Evolutionary conservation across 2,329 filamentous ascomycete genomes (phyloP), one percentile per base, ranked within the genome.

Genomic region (Xylariomycetidae sp.): DNA sequence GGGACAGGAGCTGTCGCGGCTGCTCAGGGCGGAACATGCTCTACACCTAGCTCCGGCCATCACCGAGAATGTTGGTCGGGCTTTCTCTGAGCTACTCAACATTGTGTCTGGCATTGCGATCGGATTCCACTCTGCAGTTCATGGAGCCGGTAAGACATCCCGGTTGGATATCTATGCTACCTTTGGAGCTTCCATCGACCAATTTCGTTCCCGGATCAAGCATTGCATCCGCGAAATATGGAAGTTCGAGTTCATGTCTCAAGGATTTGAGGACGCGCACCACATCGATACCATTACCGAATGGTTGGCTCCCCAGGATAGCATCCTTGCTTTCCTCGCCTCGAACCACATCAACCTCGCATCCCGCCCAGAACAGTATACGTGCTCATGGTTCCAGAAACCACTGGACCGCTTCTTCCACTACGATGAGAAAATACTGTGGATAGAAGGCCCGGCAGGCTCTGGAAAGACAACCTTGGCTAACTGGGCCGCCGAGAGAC

Each of bases 341-440:
- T 42, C 40, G 14, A 42, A 42, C 18, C 37, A 40, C n/a, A 42
- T 42, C 29, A 42, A 31, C 10, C 25, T 42, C 2, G 37, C 40
- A 19, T 37, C n/a, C n/a, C 31, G 40, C 1, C 37, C 40, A 3
- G 40, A 42, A 33, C 26, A 40, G 5, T 42, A 42, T 16, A 42
- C 40, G n/a, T 42, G 40, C 26, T 26, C 32, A 17, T 42, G 40
- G 40, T 42, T 42, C 19, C 40, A 42, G 29, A 30, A 37, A 8
- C 34, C 35, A 29, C 16, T 42, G 20, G 40, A 42, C 19, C 37
- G 37, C 19, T 42, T 42, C 37, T 42, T 42, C 37, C 39, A 42
- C 29, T 32, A 39, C n/a, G 34, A 32, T n/a, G 37, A 40, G 10
- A 37, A 35, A 10, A 31, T 37, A 3, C 23, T 42, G 25, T 23